phyloP scores from a whole-genome alignment of 192 early-diverging fungal genomes.

The Rhizophagus sp. region DNA sequence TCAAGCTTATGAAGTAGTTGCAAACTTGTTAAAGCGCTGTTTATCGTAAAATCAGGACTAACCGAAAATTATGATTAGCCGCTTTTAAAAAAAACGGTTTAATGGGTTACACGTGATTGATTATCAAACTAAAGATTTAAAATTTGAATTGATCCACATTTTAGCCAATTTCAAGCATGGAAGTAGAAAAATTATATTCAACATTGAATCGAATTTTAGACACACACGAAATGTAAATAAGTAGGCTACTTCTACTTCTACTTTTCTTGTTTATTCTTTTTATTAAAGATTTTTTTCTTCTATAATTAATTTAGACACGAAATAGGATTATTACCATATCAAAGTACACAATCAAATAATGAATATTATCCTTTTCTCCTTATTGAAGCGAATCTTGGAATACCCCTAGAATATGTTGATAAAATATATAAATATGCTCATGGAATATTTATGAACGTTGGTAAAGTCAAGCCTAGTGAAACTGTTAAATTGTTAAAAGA shows the following conservation, averaged over 20 bases:
- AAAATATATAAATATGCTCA: conserved; percentile 26
- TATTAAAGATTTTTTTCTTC: neutral
- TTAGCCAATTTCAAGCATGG: neutral
- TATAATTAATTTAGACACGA: neutral
- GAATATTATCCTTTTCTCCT: conserved; percentile 20
- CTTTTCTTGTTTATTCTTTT: neutral
- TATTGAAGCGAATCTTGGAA: conserved; percentile 14
- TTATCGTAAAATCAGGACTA: no score
- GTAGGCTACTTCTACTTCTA: neutral
- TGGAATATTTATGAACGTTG: conserved; percentile 14
- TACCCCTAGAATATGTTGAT: conserved; percentile 3
- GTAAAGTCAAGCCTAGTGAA: neutral
- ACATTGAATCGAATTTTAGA: neutral
- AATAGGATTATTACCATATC: conserved; percentile 23
- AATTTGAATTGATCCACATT: no score
- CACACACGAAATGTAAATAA: neutral
- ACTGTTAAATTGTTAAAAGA: conserved; percentile 5
- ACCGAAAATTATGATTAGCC: no score
- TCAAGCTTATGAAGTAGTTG: no score
- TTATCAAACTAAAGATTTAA: no score
- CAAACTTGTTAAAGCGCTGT: no score
- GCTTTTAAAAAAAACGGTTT: no score
- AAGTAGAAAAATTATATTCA: neutral
- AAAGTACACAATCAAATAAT: neutral
- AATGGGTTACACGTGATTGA: no score